Base-by-base conservation (phyloP, 306 rosid genomes). In the Vigna trinervia region DNA sequence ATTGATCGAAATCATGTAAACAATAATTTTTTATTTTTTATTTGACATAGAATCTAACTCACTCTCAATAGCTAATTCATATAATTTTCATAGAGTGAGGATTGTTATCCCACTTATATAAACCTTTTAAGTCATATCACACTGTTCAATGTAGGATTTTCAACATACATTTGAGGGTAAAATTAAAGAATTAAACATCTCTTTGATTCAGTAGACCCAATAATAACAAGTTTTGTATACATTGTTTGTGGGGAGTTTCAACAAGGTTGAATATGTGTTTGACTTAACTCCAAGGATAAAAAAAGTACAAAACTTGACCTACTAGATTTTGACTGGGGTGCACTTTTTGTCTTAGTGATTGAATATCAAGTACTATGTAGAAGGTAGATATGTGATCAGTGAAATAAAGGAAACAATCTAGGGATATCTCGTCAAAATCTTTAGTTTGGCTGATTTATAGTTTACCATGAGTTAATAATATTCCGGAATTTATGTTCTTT, bases 271-370 rank as follows among this genome's bases (percentile, higher is more conserved):
- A 52, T 5, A 34, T 66, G 13, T 64, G 15, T n/a, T 71, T 54
- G 43, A 14, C 26, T 76, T 61, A 50, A 12, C 54, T 39, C 15
- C 11, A 28, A 57, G 76, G 66, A 20, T 54, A 26, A 22, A 60
- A 57, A 75, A 56, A 51, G 8, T 54, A 36, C 60, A 74, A 58
- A 66, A 50, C 63, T 60, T 38, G 60, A 17, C 66, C 62, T 2
- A 43, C 52, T 39, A 17, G 51, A 17, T 39, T 63, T 63, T 34
- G 48, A 28, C 20, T 13, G 3, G 12, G 47, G 14, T 12, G 12
- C 68, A 61, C 26, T 34, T 64, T 72, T n/a, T 65, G 48, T 76
- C 48, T 64, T 52, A 28, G 17, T 48, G 71, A 19, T 61, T 32
- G 62, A 58, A 62, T 22, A 26, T 52, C 38, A 34, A 56, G 38